Conservation (phyloP, 805 yeast genomes). For the Candida suzukii region DNA sequence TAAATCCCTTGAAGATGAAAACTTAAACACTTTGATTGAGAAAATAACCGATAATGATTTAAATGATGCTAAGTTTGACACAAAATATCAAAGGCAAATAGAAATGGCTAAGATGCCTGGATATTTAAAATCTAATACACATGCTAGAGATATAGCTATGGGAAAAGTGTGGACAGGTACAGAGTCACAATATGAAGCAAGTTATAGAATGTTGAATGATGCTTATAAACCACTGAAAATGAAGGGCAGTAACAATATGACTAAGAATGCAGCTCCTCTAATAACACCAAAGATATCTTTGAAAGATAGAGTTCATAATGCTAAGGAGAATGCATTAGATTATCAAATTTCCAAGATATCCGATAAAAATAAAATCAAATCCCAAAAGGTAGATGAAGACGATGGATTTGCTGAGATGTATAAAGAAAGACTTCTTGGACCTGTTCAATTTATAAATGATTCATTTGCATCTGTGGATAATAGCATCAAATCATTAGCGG, state of each 20-base stretch:
- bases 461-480: slow-evolving; percentile 39
- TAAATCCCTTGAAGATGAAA: slow-evolving; percentile 18
- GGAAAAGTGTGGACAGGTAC: slow-evolving; percentile 54
- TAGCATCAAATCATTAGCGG: slow-evolving; percentile 61
- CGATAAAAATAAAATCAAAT: slow-evolving; percentile 11
- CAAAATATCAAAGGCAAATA: slow-evolving; percentile 32
- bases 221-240: slow-evolving; percentile 31
- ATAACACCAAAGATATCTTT: slow-evolving; percentile 13
- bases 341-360: slow-evolving; percentile 42
- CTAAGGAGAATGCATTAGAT: slow-evolving; percentile 61
- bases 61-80: slow-evolving; percentile 23
- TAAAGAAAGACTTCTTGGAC: slow-evolving; percentile 56
- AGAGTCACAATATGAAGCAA: slow-evolving; percentile 39
- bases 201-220: slow-evolving; percentile 51
- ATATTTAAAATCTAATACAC: slow-evolving; percentile 30
- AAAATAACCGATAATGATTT: slow-evolving; percentile 20
- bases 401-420: slow-evolving; percentile 52
- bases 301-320: slow-evolving; percentile 42
- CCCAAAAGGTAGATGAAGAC: slow-evolving; percentile 31
- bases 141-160: slow-evolving; percentile 40
- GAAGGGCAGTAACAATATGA: slow-evolving; percentile 1
- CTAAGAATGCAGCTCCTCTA: background rate
- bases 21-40: slow-evolving; percentile 20
- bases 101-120: slow-evolving; percentile 35
- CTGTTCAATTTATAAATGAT: slow-evolving; percentile 38